These are phyloP conservation scores for Sarocladiaceae sp. DNA, from an alignment of 2,329 filamentous ascomycete species.

Conservation along the genomic window DNA sequence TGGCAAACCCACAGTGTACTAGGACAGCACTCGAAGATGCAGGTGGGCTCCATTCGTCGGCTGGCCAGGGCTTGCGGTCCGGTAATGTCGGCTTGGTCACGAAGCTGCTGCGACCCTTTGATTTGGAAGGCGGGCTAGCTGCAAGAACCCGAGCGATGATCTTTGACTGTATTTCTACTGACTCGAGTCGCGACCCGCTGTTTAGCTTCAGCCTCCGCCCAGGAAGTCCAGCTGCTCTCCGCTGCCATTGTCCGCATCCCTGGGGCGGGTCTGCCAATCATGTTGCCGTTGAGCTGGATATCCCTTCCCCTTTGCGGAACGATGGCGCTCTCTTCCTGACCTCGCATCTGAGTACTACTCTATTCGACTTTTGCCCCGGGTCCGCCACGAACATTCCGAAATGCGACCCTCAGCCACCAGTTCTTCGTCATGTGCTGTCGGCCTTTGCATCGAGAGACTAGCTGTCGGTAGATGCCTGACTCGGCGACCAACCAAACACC, in stretches of 20 bases:
- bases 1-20: not conserved
- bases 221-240: not conserved
- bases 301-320: constrained; percentile 1
- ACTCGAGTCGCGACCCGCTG: constrained; percentile 6
- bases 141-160: not conserved
- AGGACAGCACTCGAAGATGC: not conserved
- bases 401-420: constrained; percentile 6
- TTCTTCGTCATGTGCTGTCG: not conserved
- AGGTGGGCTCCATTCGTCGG: not conserved
- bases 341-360: not conserved
- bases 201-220: constrained; percentile 5
- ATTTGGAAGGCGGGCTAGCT: not conserved
- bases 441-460: not conserved
- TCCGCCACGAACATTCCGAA: constrained; percentile 3
- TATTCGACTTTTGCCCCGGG: constrained; percentile 4
- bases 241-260: constrained; percentile 2
- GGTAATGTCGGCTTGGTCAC: constrained; percentile 1
- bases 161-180: constrained; percentile 1
- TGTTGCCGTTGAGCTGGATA: not conserved
- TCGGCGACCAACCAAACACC: not conserved
- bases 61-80: constrained; percentile 7
- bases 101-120: not conserved
- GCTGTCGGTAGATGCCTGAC: not conserved
- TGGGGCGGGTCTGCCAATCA: constrained; percentile 1
- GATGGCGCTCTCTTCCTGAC: not conserved